Conservation (phyloP, 2,329 filamentous ascomycete species). For the Fusarium euwallaceae region DNA sequence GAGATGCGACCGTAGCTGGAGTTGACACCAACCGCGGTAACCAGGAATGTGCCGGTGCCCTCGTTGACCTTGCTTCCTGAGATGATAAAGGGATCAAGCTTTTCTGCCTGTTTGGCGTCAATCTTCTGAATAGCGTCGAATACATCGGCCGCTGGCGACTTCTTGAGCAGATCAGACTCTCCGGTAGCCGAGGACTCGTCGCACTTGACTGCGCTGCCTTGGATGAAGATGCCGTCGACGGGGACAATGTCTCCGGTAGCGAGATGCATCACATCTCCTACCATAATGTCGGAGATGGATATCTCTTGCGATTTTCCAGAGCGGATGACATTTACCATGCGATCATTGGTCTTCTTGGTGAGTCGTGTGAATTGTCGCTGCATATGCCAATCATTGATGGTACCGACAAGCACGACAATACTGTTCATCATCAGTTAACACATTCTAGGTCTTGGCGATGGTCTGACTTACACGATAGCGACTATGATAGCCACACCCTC, state of each 20-base stretch:
- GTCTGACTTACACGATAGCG: constrained; percentile 63
- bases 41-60: constrained; percentile 66
- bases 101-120: constrained; percentile 55
- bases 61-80: constrained; percentile 68
- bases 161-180: constrained; percentile 79
- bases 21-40: constrained; percentile 68
- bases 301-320: constrained; percentile 75
- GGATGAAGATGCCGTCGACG: constrained; percentile 77
- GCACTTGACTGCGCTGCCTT: constrained; percentile 67
- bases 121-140: constrained; percentile 64
- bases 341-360: constrained; percentile 73
- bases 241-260: constrained; percentile 79
- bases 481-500: constrained; percentile 77
- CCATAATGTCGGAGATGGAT: constrained; percentile 75
- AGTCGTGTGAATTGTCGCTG: constrained; percentile 74
- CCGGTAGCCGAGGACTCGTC: constrained; percentile 82
- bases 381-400: constrained; percentile 77
- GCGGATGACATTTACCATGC: constrained; percentile 75
- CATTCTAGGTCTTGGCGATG: constrained; percentile 43
- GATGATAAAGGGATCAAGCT: constrained; percentile 75
- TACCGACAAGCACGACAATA: constrained; percentile 73
- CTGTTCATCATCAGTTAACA: constrained; percentile 25
- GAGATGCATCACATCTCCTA: constrained; percentile 77
- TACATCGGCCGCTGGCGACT: constrained; percentile 71
- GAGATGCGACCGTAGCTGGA: constrained; percentile 68